Conservation (phyloP, 495 filamentous ascomycete genomes). For the Hypoxylon intermedium region DNA sequence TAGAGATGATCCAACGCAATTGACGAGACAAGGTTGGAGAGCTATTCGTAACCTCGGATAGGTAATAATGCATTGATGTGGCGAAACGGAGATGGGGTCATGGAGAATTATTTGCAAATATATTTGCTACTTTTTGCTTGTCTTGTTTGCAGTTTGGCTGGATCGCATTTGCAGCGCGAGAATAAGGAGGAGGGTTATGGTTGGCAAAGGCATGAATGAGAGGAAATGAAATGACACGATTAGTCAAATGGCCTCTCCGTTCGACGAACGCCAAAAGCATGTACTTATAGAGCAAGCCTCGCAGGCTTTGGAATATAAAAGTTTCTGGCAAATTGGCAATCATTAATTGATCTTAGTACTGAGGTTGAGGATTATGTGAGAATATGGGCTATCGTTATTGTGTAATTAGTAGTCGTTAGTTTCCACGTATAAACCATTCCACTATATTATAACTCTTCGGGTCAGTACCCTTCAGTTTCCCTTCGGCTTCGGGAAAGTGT, state of each 20-base stretch:
- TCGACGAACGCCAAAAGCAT: constrained; percentile 5
- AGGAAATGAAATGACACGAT: constrained; percentile 28
- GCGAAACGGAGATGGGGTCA: constrained; percentile 27
- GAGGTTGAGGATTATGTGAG: neutral
- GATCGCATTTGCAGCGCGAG: constrained; percentile 12
- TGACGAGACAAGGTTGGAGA: neutral
- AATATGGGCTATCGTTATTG: neutral
- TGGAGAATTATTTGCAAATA: neutral
- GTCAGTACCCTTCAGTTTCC: too few relatives aligned
- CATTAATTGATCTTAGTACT: too few relatives aligned
- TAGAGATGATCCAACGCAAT: constrained; percentile 13
- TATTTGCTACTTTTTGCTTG: constrained; percentile 1
- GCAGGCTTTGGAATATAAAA: constrained; percentile 10
- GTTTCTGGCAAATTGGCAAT: neutral
- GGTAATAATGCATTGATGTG: constrained; percentile 36
- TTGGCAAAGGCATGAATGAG: constrained; percentile 28
- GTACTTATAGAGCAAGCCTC: constrained; percentile 23
- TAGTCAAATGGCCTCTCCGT: constrained; percentile 7
- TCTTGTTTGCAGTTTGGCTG: constrained; percentile 9
- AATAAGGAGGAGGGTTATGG: constrained; percentile 11
- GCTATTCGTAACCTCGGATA: too few relatives aligned
- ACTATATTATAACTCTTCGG: too few relatives aligned
- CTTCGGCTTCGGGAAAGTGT: too few relatives aligned
- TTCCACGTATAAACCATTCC: too few relatives aligned
- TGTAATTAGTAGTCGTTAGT: too few relatives aligned